Evolutionary conservation across 23 red algal genomes (phyloP), one percentile per base, ranked within the genome.

Genomic region (Chondrus crispus): DNA sequence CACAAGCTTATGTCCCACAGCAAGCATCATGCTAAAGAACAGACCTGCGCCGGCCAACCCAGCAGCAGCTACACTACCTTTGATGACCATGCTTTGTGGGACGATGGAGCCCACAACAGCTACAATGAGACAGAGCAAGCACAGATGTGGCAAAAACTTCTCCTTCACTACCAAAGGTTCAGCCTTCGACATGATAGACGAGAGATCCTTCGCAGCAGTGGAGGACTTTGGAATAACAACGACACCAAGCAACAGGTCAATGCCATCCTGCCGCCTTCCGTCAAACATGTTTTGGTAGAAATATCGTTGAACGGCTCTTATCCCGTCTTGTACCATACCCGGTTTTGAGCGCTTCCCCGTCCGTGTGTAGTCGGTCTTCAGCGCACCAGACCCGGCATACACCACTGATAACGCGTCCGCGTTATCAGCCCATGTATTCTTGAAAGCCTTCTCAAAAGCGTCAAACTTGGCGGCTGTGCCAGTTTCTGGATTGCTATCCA

Each of bases 301-400:
- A 36, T 98, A 98, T 26, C 96, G 85, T 6, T 83, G 87, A 45
- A 93, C 47, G 11, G 86, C 85, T 12, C 91, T 60, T 9, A 89
- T 29, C 3, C 91, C 92, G 52, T 98, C 96, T 48, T 84, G 81
- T 48, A 58, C 81, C 85, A 88, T 92, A n/a, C 96, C 96, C 74
- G 63, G 39, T 69, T 92, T 93, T 18, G 92, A 92, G n/a, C 96
- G 88, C 38, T 94, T 93, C 6, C 96, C 96, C 4, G 86, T 95
- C 10, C 96, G 88, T 19, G 96, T 98, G 52, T 87, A 95, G 74
- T 98, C 96, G 8, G 96, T 98, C 54, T 98, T 98, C 3, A 98
- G 79, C 26, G 96, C 96, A n/a, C 81, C 88, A 20, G 91, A 94
- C 28, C 96, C 96, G 2, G 96, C 91, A 51, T 98, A 98, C 5